phyloP scores from a whole-genome alignment of 805 yeast genomes.

The Kodamaea kaohsiungensis region DNA sequence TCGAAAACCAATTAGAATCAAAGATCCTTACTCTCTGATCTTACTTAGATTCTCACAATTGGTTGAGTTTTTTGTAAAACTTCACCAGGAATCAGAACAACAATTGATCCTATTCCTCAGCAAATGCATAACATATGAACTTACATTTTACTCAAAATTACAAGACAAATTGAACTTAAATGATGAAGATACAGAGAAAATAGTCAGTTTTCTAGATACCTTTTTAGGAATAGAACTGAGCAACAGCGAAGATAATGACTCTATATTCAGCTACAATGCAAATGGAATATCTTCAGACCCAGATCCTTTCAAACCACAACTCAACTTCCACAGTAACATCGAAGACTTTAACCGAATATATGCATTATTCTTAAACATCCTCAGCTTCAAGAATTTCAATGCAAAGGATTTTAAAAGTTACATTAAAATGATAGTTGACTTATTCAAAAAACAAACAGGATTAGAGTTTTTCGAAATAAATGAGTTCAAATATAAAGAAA shows the following conservation, averaged over 20 bases:
- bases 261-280: constrained; percentile 22
- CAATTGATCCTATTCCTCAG: constrained; percentile 17
- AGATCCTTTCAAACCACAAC: constrained; percentile 9
- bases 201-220: constrained; percentile 21
- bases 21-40: constrained; percentile 18
- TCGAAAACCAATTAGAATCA: constrained; percentile 16
- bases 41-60: constrained; percentile 17
- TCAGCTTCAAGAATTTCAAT: constrained; percentile 16
- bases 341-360: constrained; percentile 21
- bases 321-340: constrained; percentile 19
- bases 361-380: constrained; percentile 22
- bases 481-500: constrained; percentile 17
- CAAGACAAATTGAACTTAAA: constrained; percentile 17
- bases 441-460: constrained; percentile 21
- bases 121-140: constrained; percentile 22
- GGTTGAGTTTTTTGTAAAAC: constrained; percentile 17
- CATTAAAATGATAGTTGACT: constrained; percentile 21
- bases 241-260: constrained; percentile 12
- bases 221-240: constrained; percentile 13
- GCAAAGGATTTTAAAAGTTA: constrained; percentile 17
- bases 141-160: constrained; percentile 16
- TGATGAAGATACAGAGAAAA: constrained; percentile 23
- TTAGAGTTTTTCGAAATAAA: constrained; percentile 23
- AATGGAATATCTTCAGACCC: background rate
- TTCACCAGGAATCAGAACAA: constrained; percentile 19